Conservation (phyloP, 768 basidiomycete species). For the Tulasnella sp. region DNA sequence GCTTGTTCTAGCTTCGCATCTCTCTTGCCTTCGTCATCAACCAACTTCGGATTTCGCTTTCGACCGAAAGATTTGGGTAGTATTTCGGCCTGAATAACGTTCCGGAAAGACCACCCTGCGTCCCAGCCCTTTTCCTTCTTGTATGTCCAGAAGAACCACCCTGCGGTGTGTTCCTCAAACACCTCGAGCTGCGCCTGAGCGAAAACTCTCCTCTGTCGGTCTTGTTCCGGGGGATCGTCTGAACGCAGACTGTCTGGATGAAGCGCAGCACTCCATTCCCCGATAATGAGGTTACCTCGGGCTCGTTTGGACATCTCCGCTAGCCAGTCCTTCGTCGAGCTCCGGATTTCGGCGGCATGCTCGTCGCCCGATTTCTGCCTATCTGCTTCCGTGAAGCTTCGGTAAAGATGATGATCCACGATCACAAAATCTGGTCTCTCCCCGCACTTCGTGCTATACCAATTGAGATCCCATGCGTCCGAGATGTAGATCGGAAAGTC, state of each 20-base stretch:
- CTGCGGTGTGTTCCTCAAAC: conserved; percentile 60
- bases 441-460: conserved; percentile 53
- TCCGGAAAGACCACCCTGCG: conserved; percentile 67
- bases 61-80: conserved; percentile 53
- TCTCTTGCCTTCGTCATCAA: conserved; percentile 33
- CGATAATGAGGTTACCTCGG: conserved; percentile 58
- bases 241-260: conserved; percentile 57
- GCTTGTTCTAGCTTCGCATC: conserved; percentile 37
- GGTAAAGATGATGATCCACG: conserved; percentile 79
- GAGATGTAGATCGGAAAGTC: conserved; percentile 65
- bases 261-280: conserved; percentile 75
- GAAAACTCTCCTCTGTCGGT: conserved; percentile 46
- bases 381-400: conserved; percentile 68
- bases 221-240: conserved; percentile 41
- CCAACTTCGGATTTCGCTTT: conserved; percentile 32
- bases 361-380: conserved; percentile 48
- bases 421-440: conserved; percentile 45
- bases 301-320: conserved; percentile 39
- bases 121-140: conserved; percentile 66
- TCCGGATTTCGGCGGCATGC: conserved; percentile 50
- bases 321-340: conserved; percentile 41
- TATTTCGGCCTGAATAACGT: conserved; percentile 58
- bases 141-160: conserved; percentile 84
- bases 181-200: conserved; percentile 60
- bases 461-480: conserved; percentile 69